These are phyloP conservation scores for Pseudogymnoascus destructans DNA, from an alignment of 2,329 filamentous ascomycete species.

Conservation along the genomic window DNA sequence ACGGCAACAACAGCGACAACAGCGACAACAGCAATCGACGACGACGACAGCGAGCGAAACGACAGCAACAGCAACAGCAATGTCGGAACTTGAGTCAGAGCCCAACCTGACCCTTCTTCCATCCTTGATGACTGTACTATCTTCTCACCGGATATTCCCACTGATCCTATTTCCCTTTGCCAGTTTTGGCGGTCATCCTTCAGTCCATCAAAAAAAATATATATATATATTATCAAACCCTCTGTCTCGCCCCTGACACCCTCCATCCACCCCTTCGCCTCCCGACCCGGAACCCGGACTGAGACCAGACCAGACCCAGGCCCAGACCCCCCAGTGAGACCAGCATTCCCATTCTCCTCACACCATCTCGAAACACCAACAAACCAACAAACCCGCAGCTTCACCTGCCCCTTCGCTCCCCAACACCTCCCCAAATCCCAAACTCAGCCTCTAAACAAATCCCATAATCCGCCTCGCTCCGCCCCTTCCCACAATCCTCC, in stretches of 20 bases:
- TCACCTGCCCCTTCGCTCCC: not conserved
- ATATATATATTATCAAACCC: not conserved
- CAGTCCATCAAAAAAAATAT: no score
- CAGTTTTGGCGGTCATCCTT: no score
- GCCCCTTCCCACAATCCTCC: not conserved
- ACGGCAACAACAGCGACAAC: not conserved
- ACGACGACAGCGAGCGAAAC: no score
- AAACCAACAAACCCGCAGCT: not conserved
- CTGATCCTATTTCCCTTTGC: no score
- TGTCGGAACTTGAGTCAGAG: no score
- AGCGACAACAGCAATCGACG: no score
- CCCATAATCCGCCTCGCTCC: constrained; percentile 1
- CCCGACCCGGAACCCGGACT: not conserved
- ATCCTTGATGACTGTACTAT: no score
- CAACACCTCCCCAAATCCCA: not conserved
- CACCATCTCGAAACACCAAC: not conserved
- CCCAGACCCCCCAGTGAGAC: not conserved
- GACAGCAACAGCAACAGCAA: no score
- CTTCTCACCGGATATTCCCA: no score
- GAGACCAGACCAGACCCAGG: not conserved
- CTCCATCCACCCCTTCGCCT: not conserved
- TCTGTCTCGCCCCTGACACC: not conserved
- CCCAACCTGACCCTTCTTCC: not conserved
- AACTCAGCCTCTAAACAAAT: not conserved
- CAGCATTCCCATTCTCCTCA: not conserved